Base-by-base conservation (phyloP, 2,329 filamentous ascomycete genomes). In the Geosmithia putterillii region DNA sequence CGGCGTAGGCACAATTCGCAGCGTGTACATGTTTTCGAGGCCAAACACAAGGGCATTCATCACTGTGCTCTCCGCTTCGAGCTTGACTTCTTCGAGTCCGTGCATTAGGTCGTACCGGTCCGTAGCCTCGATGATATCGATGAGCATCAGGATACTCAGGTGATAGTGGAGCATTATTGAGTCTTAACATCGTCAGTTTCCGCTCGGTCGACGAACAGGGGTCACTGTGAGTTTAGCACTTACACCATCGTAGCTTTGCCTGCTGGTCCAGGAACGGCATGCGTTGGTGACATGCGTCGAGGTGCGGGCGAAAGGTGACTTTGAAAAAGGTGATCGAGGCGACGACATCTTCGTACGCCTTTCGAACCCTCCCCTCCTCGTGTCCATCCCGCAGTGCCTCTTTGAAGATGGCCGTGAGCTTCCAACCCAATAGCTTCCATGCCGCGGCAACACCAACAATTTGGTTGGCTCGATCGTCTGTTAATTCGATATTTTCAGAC, bases 151-250 rank as follows among this genome's bases (percentile, higher is more conserved):
- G 7, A 60, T 58, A 46, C 57, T 57, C 5, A 60, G 50, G 20
- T 60, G 53, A 22, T 59, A 60, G 36, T 60, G 57, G 10, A 60
- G 49, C 57, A 58, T 59, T 1, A 58, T 51, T 15, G 55, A 57
- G 43, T 58, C 56, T 57, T 18, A 18, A 39, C 6, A 15, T 38
- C 7, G 36, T 19, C 36, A 25, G 23, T 20, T n/a, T n/a, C 15
- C 7, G 7, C 15, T 36, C 15, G 18, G 34, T 36, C 17, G 9
- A 38, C 36, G 9, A 7, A 36, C 57, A 58, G 58, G 1, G 57
- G 52, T n/a, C 54, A 58, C 42, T 58, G 54, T 57, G 19, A 19
- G n/a, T 39, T 22, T 25, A 23, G 28, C 12, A 45, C 56, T 44
- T 45, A 59, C 57, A 59, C 57, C 57, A 59, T 15, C 57, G 52